Conservation (phyloP, 2,329 filamentous ascomycete species). For the Colletotrichum incanum region DNA sequence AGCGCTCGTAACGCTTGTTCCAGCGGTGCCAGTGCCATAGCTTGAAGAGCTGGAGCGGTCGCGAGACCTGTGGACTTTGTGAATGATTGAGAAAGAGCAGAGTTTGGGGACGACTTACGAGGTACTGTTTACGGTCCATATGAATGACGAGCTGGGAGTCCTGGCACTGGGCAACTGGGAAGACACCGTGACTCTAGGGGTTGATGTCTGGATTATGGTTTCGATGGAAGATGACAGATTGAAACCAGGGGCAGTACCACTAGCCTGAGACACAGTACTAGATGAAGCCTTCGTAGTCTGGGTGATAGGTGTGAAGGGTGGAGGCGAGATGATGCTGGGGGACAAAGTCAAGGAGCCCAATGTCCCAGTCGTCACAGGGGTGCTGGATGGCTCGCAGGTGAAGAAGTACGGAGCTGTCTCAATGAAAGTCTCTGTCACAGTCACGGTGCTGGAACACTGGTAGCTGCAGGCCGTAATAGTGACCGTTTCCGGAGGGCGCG, state of each 20-base stretch:
- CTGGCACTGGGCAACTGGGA: constrained; percentile 29
- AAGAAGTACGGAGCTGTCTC: constrained; percentile 49
- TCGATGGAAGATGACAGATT: not conserved
- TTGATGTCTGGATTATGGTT: not conserved
- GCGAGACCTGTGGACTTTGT: not conserved
- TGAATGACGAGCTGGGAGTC: constrained; percentile 17
- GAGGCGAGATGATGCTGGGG: constrained; percentile 6
- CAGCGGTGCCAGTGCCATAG: constrained; percentile 30
- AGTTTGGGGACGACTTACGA: not conserved
- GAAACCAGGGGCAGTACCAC: not conserved
- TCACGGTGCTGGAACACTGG: constrained; percentile 45
- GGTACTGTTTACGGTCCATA: constrained; percentile 21
- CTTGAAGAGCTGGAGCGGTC: not conserved
- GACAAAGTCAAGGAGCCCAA: constrained; percentile 22
- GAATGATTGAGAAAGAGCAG: not conserved
- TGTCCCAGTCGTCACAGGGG: not conserved
- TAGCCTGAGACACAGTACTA: not conserved
- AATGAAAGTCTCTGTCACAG: constrained; percentile 51
- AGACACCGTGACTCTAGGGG: constrained; percentile 8
- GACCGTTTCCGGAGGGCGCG: constrained; percentile 29
- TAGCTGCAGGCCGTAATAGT: constrained; percentile 36
- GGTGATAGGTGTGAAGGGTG: constrained; percentile 11
- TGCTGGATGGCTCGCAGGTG: constrained; percentile 8
- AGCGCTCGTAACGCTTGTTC: not conserved
- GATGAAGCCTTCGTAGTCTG: not conserved